Percentiles rank a stretch among this genome's conserved stretches.
These are phyloP conservation scores for Pythium coloratum DNA, from an alignment of 352 stramenopile genomes.

Conservation along the genomic window DNA sequence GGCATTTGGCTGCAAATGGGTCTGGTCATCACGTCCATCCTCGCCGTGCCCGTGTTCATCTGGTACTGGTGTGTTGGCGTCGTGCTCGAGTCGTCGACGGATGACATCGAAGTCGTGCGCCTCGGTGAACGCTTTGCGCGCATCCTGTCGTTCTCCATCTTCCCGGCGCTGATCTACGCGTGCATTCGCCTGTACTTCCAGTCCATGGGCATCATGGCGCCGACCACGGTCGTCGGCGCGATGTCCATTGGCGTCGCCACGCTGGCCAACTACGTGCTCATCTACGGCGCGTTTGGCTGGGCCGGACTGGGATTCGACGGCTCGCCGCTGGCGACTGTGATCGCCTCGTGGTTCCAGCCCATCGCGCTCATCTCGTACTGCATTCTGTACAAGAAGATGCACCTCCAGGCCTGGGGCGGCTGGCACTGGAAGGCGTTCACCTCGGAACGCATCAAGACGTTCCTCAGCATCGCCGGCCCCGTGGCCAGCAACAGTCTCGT, in stretches of 20 bases:
- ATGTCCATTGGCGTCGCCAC: constrained; percentile 65
- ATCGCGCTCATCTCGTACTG: constrained; percentile 74
- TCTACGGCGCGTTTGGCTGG: constrained; percentile 52
- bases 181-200: constrained; percentile 85
- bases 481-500: constrained; percentile 68
- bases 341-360: constrained; percentile 81
- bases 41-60: constrained; percentile 54
- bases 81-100: constrained; percentile 61
- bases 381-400: constrained; percentile 72
- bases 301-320: constrained; percentile 71
- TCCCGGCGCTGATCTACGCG: constrained; percentile 72
- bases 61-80: constrained; percentile 61
- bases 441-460: constrained; percentile 56
- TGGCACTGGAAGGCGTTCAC: constrained; percentile 68
- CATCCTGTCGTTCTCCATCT: constrained; percentile 80
- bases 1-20: constrained; percentile 80
- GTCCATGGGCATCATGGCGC: constrained; percentile 76
- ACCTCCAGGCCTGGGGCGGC: constrained; percentile 67
- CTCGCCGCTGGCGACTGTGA: constrained; percentile 71
- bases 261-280: constrained; percentile 61
- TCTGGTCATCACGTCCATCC: constrained; percentile 42
- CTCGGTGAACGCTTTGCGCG: constrained; percentile 72
- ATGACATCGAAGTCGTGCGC: constrained; percentile 58
- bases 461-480: constrained; percentile 63
- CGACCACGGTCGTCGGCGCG: constrained; percentile 67